Percentiles rank a stretch among this genome's conserved stretches.
phyloP scores from a whole-genome alignment of 768 basidiomycete genomes.

The Cyathus striatus region DNA sequence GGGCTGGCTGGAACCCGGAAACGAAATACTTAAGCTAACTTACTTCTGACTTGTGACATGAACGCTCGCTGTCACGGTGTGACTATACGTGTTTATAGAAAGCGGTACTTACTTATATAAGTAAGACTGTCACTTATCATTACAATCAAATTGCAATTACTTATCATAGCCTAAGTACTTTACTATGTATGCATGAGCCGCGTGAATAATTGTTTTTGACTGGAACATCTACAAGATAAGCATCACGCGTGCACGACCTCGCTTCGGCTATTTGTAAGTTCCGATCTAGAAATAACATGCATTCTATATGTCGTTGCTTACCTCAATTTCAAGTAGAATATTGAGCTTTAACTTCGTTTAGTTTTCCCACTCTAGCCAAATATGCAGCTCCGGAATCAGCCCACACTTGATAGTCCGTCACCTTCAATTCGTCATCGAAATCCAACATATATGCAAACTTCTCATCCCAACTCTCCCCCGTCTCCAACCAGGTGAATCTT shows the following conservation, averaged over 20 bases:
- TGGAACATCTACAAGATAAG: too few relatives aligned
- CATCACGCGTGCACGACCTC: too few relatives aligned
- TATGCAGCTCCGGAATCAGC: conserved; percentile 64
- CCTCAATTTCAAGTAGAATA: too few relatives aligned
- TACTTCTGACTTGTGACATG: too few relatives aligned
- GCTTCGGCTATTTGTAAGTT: too few relatives aligned
- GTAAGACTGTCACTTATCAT: background rate
- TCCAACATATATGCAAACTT: conserved; percentile 55
- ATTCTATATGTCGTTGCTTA: background rate
- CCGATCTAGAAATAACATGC: background rate
- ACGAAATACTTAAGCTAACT: too few relatives aligned
- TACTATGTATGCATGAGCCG: too few relatives aligned
- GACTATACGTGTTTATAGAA: conserved; percentile 25
- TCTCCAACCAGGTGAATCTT: conserved; percentile 51
- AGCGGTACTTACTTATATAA: background rate
- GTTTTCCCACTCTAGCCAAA: conserved; percentile 47
- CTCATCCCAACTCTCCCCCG: conserved; percentile 55
- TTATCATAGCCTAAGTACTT: background rate
- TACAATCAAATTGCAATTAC: too few relatives aligned
- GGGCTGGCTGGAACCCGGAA: too few relatives aligned
- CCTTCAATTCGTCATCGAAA: conserved; percentile 51
- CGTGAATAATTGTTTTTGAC: too few relatives aligned
- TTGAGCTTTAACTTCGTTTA: conserved; percentile 28
- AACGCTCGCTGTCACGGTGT: conserved; percentile 18
- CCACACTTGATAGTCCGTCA: conserved; percentile 63